These are phyloP conservation scores for Mallotus repandus DNA, from an alignment of 441 rosid species.

Conservation along the genomic window DNA sequence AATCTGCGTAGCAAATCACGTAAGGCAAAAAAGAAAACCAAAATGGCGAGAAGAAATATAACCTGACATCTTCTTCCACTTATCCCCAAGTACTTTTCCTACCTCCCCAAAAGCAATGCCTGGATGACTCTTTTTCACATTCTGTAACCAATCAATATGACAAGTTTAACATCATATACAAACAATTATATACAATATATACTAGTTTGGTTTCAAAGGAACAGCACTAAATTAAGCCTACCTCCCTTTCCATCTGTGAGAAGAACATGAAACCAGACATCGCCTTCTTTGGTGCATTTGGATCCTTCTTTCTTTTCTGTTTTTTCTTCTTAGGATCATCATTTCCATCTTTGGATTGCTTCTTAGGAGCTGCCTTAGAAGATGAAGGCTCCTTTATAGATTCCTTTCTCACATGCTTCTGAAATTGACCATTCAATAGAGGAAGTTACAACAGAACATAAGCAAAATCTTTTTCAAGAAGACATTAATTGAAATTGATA, in stretches of 20 bases:
- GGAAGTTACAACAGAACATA: conserved; percentile 8
- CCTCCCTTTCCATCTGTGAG: conserved; percentile 87
- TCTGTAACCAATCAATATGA: conserved; percentile 42
- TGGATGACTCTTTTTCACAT: conserved; percentile 70
- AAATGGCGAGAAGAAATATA: conserved; percentile 7
- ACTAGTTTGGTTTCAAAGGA: neutral
- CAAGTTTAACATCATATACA: conserved; percentile 8
- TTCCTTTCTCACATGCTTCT: conserved; percentile 80
- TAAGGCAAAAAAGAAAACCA: neutral
- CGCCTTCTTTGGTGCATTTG: conserved; percentile 95
- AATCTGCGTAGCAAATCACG: neutral
- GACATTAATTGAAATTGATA: neutral
- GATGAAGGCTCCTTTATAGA: conserved; percentile 60
- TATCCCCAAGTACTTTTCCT: conserved; percentile 70
- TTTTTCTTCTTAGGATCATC: conserved; percentile 84
- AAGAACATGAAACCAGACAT: conserved; percentile 78
- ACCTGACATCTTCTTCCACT: conserved; percentile 85
- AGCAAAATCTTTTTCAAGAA: neutral
- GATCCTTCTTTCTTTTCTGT: conserved; percentile 89
- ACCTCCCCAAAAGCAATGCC: conserved; percentile 70
- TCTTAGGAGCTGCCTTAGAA: conserved; percentile 61
- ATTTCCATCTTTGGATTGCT: conserved; percentile 60
- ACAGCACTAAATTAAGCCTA: conserved; percentile 23
- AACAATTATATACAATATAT: too few relatives aligned
- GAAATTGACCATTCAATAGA: conserved; percentile 24